These are phyloP conservation scores for Streptanthus diversifolius DNA, from an alignment of 345 rosid genomes.

Conservation along the genomic window DNA sequence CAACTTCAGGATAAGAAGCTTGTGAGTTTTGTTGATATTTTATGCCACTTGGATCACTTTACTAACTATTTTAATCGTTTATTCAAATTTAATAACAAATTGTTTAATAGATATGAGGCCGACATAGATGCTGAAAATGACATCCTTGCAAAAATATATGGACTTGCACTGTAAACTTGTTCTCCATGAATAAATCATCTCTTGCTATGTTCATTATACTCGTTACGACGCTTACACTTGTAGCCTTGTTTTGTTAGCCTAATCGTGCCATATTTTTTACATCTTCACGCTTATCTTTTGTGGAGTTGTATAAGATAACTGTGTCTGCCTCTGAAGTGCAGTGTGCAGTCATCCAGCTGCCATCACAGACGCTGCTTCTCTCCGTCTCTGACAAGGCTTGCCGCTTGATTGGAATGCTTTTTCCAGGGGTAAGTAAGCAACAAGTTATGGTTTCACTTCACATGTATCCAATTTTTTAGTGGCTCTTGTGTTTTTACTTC, in stretches of 20 bases:
- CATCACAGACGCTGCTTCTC: conserved; percentile 87
- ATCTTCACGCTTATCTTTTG: conserved; percentile 4
- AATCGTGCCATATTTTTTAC: background rate
- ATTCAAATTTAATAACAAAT: background rate
- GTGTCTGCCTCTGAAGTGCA: conserved; percentile 25
- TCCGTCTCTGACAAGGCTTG: conserved; percentile 93
- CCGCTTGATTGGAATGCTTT: conserved; percentile 97
- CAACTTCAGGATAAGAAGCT: conserved; percentile 97
- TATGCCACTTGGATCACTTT: background rate
- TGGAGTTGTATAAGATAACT: conserved; percentile 14
- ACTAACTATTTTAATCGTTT: background rate
- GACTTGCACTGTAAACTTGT: background rate
- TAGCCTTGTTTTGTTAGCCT: background rate
- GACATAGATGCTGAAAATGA: background rate
- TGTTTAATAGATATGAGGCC: background rate
- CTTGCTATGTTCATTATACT: background rate
- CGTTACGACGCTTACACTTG: background rate
- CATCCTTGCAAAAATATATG: background rate
- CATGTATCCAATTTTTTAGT: background rate
- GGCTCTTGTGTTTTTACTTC: background rate
- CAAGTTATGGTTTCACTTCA: background rate
- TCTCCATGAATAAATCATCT: background rate
- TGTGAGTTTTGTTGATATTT: conserved; percentile 50
- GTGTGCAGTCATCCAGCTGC: conserved; percentile 98
- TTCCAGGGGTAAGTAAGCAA: conserved; percentile 75